Evolutionary conservation across 257 asterid species (phyloP).

Genomic region (Marsdenia floribunda): DNA sequence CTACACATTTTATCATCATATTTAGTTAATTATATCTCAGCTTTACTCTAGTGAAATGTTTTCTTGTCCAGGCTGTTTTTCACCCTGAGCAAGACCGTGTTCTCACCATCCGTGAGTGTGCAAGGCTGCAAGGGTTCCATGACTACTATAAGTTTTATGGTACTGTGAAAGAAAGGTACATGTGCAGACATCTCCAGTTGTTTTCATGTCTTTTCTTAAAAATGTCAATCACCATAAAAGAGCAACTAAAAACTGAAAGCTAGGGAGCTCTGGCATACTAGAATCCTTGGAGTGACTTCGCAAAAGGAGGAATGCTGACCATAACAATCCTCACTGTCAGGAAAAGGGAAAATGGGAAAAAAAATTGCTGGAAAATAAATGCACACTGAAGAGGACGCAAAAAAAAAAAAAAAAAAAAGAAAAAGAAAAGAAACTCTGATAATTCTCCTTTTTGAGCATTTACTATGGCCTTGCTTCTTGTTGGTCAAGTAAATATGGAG

Average conservation of each 20-base stretch:
- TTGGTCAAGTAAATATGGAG: background rate
- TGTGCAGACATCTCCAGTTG: background rate
- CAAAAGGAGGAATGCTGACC: background rate
- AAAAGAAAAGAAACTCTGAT: background rate
- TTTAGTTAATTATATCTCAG: background rate
- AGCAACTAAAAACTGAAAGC: background rate
- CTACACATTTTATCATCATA: background rate
- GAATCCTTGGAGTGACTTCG: background rate
- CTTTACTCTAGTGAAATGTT: background rate
- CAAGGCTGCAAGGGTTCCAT: slow-evolving; percentile 51
- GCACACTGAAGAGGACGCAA: background rate
- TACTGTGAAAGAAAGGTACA: slow-evolving; percentile 44
- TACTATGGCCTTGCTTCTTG: background rate
- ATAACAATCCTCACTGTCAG: too few species aligned
- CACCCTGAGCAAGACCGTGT: slow-evolving; percentile 55
- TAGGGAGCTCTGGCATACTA: background rate
- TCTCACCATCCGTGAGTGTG: slow-evolving; percentile 47
- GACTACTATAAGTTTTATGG: slow-evolving; percentile 46
- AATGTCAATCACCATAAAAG: background rate
- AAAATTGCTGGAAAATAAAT: background rate
- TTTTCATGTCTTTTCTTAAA: background rate
- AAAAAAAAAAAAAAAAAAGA: background rate
- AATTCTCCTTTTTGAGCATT: background rate
- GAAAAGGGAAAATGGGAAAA: background rate
- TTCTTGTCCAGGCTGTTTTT: slow-evolving; percentile 28